Evolutionary conservation across 139 green algal genomes (phyloP).

Genomic region (Pseudopediastrum boryanum): DNA sequence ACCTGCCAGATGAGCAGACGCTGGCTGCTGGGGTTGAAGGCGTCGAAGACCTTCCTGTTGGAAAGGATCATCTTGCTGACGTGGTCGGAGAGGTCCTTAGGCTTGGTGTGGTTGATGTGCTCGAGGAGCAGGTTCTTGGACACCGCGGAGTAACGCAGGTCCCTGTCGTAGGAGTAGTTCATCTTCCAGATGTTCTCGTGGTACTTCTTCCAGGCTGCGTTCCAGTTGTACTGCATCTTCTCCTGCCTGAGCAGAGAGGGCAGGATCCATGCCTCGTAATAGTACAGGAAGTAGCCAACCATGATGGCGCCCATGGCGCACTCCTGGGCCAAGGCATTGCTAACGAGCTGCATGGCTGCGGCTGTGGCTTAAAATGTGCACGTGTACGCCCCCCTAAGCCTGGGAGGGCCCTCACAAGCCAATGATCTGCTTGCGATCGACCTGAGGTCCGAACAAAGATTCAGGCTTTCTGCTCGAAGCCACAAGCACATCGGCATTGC

Average conservation of each 20-base stretch:
- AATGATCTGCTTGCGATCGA: too few species aligned
- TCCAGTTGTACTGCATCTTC: slow-evolving; percentile 67
- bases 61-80: slow-evolving; percentile 58
- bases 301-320: slow-evolving; percentile 20
- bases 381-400: too few species aligned
- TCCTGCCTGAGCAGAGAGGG: slow-evolving; percentile 66
- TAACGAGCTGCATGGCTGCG: slow-evolving; percentile 25
- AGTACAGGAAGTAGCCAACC: slow-evolving; percentile 36
- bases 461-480: too few species aligned
- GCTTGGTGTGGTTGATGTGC: slow-evolving; percentile 59
- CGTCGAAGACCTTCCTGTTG: slow-evolving; percentile 72
- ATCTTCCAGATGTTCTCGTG: slow-evolving; percentile 70
- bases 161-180: slow-evolving; percentile 65
- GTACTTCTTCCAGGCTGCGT: slow-evolving; percentile 57
- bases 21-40: slow-evolving; percentile 68
- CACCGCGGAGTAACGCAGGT: slow-evolving; percentile 63
- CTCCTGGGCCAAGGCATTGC: slow-evolving; percentile 15
- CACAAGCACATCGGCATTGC: too few species aligned
- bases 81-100: slow-evolving; percentile 45
- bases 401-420: too few species aligned
- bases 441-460: too few species aligned
- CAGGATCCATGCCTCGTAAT: slow-evolving; percentile 61
- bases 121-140: slow-evolving; percentile 64
- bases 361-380: not conserved
- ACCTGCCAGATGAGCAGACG: slow-evolving; percentile 68